phyloP scores from a whole-genome alignment of 352 stramenopile genomes.

The Albugo candida region DNA sequence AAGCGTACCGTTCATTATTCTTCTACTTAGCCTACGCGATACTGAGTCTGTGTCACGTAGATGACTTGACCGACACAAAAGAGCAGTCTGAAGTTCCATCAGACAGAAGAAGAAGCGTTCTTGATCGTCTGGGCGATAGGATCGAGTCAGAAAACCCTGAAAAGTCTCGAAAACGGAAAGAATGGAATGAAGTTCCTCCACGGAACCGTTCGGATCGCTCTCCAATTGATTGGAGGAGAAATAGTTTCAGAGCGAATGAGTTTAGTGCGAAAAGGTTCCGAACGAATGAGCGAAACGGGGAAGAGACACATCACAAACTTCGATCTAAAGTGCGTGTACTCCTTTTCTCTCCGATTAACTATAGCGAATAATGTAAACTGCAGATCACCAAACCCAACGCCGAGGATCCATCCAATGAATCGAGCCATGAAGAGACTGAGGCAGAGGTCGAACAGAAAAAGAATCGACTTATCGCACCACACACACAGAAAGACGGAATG shows the following conservation, averaged over 20 bases:
- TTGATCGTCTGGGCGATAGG: conserved; percentile 14
- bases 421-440: conserved; percentile 5
- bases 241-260: conserved; percentile 14
- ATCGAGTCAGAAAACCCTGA: conserved; percentile 9
- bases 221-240: conserved; percentile 1
- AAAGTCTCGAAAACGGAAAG: neutral
- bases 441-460: conserved; percentile 9
- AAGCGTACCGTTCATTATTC: too few species aligned
- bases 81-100: neutral
- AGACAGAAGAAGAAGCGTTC: conserved; percentile 4
- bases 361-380: neutral
- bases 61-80: neutral
- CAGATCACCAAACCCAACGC: conserved; percentile 18
- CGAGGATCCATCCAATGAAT: conserved; percentile 15
- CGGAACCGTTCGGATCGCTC: conserved; percentile 9
- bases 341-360: too few species aligned
- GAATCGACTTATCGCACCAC: conserved; percentile 27
- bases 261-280: conserved; percentile 3
- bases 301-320: neutral
- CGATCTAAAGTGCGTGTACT: too few species aligned
- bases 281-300: neutral
- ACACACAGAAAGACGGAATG: conserved; percentile 38
- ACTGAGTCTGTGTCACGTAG: neutral
- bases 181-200: neutral
- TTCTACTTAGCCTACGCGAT: neutral